phyloP scores from a whole-genome alignment of 2,329 filamentous ascomycete genomes.

The Beauveria rudraprayagi region DNA sequence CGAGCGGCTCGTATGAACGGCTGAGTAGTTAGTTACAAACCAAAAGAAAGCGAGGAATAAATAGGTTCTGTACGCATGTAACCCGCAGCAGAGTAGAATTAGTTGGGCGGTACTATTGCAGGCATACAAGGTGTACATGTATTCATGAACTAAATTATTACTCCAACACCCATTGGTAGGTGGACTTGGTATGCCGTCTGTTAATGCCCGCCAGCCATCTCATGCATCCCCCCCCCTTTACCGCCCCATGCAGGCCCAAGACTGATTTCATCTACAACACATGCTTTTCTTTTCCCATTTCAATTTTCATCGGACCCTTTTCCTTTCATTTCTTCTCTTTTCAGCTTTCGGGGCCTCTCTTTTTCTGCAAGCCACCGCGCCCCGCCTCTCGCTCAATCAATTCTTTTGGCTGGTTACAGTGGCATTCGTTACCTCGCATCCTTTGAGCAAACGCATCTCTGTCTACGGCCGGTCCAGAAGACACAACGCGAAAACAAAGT shows the following conservation, averaged over 20 bases:
- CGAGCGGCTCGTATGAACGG: background rate
- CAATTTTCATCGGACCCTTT: background rate
- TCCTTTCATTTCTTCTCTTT: constrained; percentile 1
- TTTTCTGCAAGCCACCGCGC: constrained; percentile 10
- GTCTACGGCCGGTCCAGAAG: constrained; percentile 10
- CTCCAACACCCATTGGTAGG: background rate
- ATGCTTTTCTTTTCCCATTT: background rate
- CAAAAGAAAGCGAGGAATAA: too few species aligned
- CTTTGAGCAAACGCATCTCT: constrained; percentile 1
- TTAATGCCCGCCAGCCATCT: constrained; percentile 1
- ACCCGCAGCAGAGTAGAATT: background rate
- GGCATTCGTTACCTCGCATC: constrained; percentile 1
- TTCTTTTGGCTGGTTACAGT: background rate
- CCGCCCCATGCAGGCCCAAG: background rate
- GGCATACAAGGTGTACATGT: background rate
- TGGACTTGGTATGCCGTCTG: background rate
- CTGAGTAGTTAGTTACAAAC: too few species aligned
- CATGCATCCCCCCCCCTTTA: background rate
- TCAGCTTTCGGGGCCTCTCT: background rate
- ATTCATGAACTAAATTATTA: background rate
- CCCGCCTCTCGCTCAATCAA: background rate
- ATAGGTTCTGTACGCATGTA: background rate
- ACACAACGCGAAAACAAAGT: background rate
- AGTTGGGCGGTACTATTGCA: background rate
- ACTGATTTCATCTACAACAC: background rate